Evolutionary conservation across 2,329 filamentous ascomycete genomes (phyloP).

Genomic region (Ceratocystis alfenasii): DNA sequence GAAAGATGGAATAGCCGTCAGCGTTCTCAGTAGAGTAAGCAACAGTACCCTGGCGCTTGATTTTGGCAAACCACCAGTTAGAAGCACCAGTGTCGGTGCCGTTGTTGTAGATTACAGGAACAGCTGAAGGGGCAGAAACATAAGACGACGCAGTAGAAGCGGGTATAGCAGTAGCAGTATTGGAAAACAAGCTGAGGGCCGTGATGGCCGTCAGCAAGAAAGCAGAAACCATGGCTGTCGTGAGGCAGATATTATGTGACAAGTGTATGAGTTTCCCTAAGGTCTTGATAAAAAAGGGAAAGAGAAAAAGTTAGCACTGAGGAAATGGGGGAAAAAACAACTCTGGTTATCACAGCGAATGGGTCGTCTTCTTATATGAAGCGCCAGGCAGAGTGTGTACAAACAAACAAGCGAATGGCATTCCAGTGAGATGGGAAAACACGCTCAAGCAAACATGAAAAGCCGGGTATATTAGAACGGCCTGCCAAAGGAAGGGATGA

Average conservation of each 20-base stretch:
- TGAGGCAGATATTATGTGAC: constrained; percentile 11
- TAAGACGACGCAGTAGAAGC: constrained; percentile 13
- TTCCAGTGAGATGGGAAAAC: neutral
- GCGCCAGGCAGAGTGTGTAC: neutral
- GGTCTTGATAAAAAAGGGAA: constrained; percentile 10
- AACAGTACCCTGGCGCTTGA: constrained; percentile 56
- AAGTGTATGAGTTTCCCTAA: constrained; percentile 1
- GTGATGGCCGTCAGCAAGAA: constrained; percentile 20
- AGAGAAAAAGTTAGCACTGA: neutral
- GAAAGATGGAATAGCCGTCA: constrained; percentile 56
- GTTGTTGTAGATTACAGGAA: constrained; percentile 9
- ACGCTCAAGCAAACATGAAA: neutral
- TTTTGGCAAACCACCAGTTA: constrained; percentile 59
- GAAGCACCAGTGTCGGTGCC: constrained; percentile 31
- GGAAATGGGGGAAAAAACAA: neutral
- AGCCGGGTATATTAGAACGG: neutral
- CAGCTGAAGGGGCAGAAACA: constrained; percentile 17
- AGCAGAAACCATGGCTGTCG: constrained; percentile 19
- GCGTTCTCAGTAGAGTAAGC: constrained; percentile 42
- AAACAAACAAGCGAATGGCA: neutral
- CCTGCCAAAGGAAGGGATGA: neutral
- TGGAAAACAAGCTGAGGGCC: constrained; percentile 21
- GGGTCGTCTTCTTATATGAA: neutral
- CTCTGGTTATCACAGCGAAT: neutral
- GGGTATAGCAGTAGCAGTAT: constrained; percentile 18